A percentile compares a stretch with the other conserved stretches of the same genome.
These are phyloP conservation scores for Ophiostoma piceae DNA, from an alignment of 2,329 filamentous ascomycete species.

Conservation along the genomic window DNA sequence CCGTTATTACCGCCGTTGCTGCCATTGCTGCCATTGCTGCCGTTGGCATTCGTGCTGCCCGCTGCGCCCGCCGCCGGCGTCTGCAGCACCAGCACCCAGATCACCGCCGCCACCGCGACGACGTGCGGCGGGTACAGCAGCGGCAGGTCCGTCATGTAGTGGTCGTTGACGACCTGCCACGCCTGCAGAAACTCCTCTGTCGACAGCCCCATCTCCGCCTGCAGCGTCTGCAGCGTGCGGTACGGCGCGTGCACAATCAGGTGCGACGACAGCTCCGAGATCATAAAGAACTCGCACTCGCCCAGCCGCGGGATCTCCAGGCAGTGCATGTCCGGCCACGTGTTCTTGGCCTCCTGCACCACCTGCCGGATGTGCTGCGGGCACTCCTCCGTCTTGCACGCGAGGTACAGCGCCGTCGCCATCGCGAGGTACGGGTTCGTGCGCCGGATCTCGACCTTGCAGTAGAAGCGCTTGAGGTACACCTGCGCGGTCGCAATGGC, in stretches of 20 bases:
- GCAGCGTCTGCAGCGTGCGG: constrained; percentile 68
- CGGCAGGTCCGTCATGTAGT: constrained; percentile 87
- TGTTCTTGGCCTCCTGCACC: constrained; percentile 74
- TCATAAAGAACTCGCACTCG: constrained; percentile 89
- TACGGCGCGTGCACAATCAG: constrained; percentile 90
- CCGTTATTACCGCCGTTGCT: neutral
- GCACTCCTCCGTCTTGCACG: constrained; percentile 96
- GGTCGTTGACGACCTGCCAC: constrained; percentile 82
- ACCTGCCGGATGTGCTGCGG: constrained; percentile 94
- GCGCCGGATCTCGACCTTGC: constrained; percentile 79
- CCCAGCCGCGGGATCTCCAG: constrained; percentile 79
- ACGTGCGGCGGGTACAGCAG: constrained; percentile 80
- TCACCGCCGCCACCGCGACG: constrained; percentile 79
- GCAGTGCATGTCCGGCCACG: constrained; percentile 72
- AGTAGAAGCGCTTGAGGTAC: constrained; percentile 92
- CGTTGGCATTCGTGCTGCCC: neutral
- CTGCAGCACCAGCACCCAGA: constrained; percentile 76
- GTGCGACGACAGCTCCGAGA: constrained; percentile 84
- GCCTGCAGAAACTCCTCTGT: constrained; percentile 73
- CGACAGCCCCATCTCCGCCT: constrained; percentile 63
- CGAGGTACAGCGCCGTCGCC: constrained; percentile 89
- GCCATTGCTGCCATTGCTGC: neutral
- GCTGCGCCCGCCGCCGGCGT: constrained; percentile 41
- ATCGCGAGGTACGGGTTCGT: constrained; percentile 92
- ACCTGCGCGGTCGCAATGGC: constrained; percentile 89